phyloP scores from a whole-genome alignment of 139 green algal species.

The Chlorella vulgaris region DNA sequence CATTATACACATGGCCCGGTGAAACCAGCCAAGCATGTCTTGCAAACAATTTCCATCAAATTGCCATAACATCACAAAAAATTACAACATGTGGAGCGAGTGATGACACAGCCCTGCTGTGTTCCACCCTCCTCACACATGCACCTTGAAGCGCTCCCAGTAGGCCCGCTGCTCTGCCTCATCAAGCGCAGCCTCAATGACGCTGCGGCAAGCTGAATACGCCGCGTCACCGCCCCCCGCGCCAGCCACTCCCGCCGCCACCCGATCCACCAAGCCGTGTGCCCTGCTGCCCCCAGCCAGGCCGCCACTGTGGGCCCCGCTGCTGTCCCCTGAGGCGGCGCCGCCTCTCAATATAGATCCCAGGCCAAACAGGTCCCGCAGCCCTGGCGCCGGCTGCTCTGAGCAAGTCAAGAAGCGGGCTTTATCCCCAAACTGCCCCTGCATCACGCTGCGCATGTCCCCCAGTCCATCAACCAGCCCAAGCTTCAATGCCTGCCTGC shows the following conservation, averaged over 20 bases:
- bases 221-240: background rate
- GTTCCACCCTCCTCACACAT: background rate
- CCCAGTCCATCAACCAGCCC: constrained; percentile 49
- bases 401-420: constrained; percentile 44
- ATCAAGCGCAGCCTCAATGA: constrained; percentile 25
- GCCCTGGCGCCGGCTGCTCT: constrained; percentile 16
- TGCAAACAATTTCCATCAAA: too few relatives aligned
- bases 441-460: constrained; percentile 35
- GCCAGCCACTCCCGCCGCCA: background rate
- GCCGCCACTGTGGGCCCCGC: background rate
- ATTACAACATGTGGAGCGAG: background rate
- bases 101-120: background rate
- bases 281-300: background rate
- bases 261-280: background rate
- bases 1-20: too few relatives aligned
- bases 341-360: background rate
- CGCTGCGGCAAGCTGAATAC: constrained; percentile 16
- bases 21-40: too few relatives aligned
- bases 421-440: constrained; percentile 41
- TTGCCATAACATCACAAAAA: background rate
- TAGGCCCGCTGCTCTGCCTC: constrained; percentile 37
- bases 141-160: constrained; percentile 33
- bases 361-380: constrained; percentile 31
- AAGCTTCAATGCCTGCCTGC: constrained; percentile 45
- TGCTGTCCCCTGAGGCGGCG: background rate